Conservation (phyloP, 2,329 filamentous ascomycete genomes). For the Botryotinia narcissicola region DNA sequence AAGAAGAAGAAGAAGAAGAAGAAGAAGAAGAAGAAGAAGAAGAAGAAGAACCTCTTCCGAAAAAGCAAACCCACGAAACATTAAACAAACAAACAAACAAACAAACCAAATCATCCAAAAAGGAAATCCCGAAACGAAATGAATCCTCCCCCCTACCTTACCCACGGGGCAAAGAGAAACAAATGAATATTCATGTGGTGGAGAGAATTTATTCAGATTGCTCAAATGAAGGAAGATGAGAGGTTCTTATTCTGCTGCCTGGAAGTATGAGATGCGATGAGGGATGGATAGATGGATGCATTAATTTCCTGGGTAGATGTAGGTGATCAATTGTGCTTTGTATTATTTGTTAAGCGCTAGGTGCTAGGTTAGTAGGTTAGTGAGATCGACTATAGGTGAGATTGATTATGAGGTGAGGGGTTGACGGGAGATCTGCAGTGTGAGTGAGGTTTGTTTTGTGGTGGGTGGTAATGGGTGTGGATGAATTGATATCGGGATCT, state of each 20-base stretch:
- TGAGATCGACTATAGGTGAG: background rate
- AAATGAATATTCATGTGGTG: background rate
- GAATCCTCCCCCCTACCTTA: background rate
- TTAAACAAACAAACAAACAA: background rate
- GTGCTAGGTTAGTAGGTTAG: too few relatives aligned
- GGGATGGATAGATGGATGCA: background rate
- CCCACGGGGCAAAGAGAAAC: background rate
- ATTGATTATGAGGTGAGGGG: background rate
- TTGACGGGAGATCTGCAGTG: background rate
- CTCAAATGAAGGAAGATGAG: background rate
- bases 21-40: background rate
- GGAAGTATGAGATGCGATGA: background rate
- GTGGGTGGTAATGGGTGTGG: background rate
- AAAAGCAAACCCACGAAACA: background rate
- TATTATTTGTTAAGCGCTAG: background rate
- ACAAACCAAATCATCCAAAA: background rate
- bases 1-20: background rate
- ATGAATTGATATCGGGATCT: background rate
- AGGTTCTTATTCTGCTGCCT: conserved; percentile 20
- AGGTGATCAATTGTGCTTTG: background rate
- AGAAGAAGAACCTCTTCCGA: background rate
- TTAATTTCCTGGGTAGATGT: background rate
- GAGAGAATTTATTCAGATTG: background rate
- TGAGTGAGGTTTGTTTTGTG: too few relatives aligned
- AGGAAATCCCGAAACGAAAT: background rate